Evolutionary conservation across 1,139 yeast genomes (phyloP).

Genomic region (Geotrichum candidum): DNA sequence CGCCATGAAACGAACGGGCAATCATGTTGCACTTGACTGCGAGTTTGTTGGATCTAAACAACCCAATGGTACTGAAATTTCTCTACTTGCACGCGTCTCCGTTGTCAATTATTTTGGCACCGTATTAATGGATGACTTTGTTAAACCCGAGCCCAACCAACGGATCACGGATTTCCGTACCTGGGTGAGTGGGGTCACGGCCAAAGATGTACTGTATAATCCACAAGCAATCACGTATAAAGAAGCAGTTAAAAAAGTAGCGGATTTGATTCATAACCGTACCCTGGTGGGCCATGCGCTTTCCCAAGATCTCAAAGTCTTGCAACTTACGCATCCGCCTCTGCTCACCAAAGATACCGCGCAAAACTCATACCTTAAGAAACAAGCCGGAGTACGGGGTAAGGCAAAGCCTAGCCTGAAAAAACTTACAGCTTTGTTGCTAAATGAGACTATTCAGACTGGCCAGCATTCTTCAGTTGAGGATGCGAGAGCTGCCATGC

Average conservation of each 20-base stretch:
- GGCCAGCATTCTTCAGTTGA: conserved; percentile 84
- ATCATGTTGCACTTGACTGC: conserved; percentile 79
- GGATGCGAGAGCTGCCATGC: conserved; percentile 86
- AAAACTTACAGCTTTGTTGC: conserved; percentile 52
- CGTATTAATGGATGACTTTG: conserved; percentile 64
- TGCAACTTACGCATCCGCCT: conserved; percentile 64
- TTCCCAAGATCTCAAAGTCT: conserved; percentile 65
- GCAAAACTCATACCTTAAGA: conserved; percentile 46
- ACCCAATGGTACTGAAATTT: conserved; percentile 37
- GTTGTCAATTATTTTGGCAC: conserved; percentile 78
- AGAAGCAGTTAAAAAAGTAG: conserved; percentile 57
- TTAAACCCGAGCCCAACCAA: conserved; percentile 53
- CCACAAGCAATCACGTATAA: conserved; percentile 52
- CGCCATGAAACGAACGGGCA: conserved; percentile 41
- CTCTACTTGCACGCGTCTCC: conserved; percentile 81
- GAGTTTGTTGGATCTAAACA: conserved; percentile 72
- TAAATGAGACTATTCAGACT: conserved; percentile 60
- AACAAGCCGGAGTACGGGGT: conserved; percentile 52
- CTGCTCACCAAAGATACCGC: conserved; percentile 69
- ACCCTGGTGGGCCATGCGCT: conserved; percentile 83
- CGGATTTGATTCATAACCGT: conserved; percentile 40
- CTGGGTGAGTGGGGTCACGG: conserved; percentile 84
- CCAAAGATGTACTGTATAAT: conserved; percentile 30
- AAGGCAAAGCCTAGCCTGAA: conserved; percentile 63
- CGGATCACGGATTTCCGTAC: conserved; percentile 88